Conservation (phyloP, 805 yeast species). For the Lachancea dasiensis region DNA sequence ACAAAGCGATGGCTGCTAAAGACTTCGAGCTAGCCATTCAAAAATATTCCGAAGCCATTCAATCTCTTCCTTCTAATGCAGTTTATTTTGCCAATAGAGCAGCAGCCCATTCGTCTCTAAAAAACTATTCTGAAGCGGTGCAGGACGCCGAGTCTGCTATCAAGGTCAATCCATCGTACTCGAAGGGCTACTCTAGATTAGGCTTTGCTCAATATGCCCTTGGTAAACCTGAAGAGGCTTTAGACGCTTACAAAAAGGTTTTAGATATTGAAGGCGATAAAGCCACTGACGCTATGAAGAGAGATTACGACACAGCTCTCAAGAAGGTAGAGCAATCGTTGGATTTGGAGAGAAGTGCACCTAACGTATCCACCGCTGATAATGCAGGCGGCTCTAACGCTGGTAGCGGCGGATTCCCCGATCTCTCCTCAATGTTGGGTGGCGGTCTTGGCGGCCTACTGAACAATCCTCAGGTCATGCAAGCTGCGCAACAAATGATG, state of each 20-base stretch:
- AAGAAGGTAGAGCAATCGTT: conserved; percentile 75
- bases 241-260: conserved; percentile 87
- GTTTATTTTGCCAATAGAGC: conserved; percentile 92
- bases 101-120: conserved; percentile 83
- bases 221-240: conserved; percentile 84
- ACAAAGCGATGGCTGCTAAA: conserved; percentile 75
- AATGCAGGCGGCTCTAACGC: conserved; percentile 26
- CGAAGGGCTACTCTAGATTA: conserved; percentile 91
- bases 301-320: conserved; percentile 92
- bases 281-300: conserved; percentile 84
- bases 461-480: conserved; percentile 88
- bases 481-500: conserved; percentile 86
- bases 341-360: conserved; percentile 34
- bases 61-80: conserved; percentile 61
- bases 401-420: conserved; percentile 60
- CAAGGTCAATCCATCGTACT: conserved; percentile 66
- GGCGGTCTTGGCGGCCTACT: conserved; percentile 66
- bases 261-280: conserved; percentile 78
- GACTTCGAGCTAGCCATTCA: conserved; percentile 67
- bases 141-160: conserved; percentile 81
- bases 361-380: conserved; percentile 19
- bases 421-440: conserved; percentile 60
- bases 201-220: conserved; percentile 93
- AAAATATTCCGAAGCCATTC: conserved; percentile 77
- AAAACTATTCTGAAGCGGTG: conserved; percentile 70